These are phyloP conservation scores for Coemansia sp. DNA, from an alignment of 192 early-diverging fungal genomes.

Conservation along the genomic window DNA sequence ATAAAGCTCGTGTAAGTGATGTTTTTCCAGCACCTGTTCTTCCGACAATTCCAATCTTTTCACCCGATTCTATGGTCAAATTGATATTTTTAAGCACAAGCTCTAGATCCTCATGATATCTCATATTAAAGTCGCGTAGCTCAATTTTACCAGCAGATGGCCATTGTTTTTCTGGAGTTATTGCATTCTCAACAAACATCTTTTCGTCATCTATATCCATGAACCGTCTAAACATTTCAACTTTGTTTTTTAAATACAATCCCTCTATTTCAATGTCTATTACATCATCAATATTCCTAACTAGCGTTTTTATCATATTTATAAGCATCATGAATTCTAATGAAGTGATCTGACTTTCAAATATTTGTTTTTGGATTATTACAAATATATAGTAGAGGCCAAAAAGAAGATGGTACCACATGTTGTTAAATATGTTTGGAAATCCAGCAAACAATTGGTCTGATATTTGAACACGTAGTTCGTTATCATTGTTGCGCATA, in stretches of 20 bases:
- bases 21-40: slow-evolving; percentile 79
- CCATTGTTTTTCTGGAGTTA: slow-evolving; percentile 62
- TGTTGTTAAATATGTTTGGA: slow-evolving; percentile 58
- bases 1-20: slow-evolving; percentile 67
- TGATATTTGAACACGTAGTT: slow-evolving; percentile 57
- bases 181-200: neutral
- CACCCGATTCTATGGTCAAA: slow-evolving; percentile 40
- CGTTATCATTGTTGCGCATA: slow-evolving; percentile 59
- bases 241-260: neutral
- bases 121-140: slow-evolving; percentile 58
- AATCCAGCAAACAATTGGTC: slow-evolving; percentile 44
- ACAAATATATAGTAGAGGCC: neutral
- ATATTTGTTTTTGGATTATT: neutral
- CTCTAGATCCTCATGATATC: slow-evolving; percentile 56
- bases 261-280: neutral
- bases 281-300: neutral
- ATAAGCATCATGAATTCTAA: neutral
- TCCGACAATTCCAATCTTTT: slow-evolving; percentile 67
- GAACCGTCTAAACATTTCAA: neutral
- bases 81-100: slow-evolving; percentile 39
- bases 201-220: neutral
- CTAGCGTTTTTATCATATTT: neutral
- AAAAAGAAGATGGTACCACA: slow-evolving; percentile 9
- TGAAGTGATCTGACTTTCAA: neutral
- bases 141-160: slow-evolving; percentile 61